A percentile compares a stretch with the other conserved stretches of the same genome.
These are phyloP conservation scores for Aspergillus affinis DNA, from an alignment of 495 filamentous ascomycete genomes.

Conservation along the genomic window DNA sequence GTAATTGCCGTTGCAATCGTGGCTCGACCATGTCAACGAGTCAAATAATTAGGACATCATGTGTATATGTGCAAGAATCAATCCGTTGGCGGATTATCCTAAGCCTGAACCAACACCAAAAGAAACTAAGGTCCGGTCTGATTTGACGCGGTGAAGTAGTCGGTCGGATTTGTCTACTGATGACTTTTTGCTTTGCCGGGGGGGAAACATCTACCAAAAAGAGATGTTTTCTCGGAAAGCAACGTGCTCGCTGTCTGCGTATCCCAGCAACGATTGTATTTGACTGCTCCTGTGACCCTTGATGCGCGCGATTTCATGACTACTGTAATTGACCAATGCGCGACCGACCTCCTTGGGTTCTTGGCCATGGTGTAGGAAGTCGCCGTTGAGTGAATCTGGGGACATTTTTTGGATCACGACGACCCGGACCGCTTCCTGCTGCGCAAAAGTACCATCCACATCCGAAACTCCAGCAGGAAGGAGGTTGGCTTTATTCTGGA, in stretches of 20 bases:
- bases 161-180: not conserved
- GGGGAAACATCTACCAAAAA: constrained; percentile 47
- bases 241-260: constrained; percentile 93
- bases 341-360: constrained; percentile 78
- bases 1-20: not conserved
- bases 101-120: no score
- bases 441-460: constrained; percentile 81
- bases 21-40: not conserved
- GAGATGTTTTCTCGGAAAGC: constrained; percentile 86
- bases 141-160: not conserved
- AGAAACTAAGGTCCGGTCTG: not conserved
- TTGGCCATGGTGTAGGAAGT: constrained; percentile 43
- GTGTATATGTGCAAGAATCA: no score
- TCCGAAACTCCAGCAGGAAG: constrained; percentile 88
- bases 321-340: constrained; percentile 92
- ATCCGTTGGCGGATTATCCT: no score
- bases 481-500: constrained; percentile 80
- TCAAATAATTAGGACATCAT: not conserved
- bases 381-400: constrained; percentile 39
- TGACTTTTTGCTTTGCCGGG: not conserved
- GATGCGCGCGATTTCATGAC: constrained; percentile 76
- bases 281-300: constrained; percentile 80
- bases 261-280: constrained; percentile 77
- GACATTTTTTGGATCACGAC: constrained; percentile 65
- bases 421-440: constrained; percentile 87